These are phyloP conservation scores for Calocera cornea DNA, from an alignment of 768 basidiomycete genomes.

Conservation along the genomic window DNA sequence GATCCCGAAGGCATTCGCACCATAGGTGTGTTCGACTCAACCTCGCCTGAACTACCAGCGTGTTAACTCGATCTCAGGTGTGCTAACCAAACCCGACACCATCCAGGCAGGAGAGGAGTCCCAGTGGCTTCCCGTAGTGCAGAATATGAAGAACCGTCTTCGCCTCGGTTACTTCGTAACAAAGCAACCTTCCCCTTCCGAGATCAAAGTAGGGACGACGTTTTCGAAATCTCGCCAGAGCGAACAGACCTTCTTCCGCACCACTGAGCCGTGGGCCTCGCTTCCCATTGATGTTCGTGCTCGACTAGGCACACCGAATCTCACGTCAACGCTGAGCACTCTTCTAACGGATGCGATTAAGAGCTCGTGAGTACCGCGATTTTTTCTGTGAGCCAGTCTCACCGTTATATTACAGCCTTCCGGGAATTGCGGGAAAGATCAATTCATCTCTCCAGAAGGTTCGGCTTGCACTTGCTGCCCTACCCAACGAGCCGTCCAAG, in stretches of 20 bases:
- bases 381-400: neutral
- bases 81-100: slow-evolving; percentile 58
- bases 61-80: slow-evolving; percentile 28
- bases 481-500: slow-evolving; percentile 11
- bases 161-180: slow-evolving; percentile 53
- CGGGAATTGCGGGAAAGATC: slow-evolving; percentile 1
- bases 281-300: slow-evolving; percentile 1
- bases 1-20: slow-evolving; percentile 46
- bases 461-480: neutral
- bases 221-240: slow-evolving; percentile 25
- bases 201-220: slow-evolving; percentile 31
- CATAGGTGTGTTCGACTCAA: slow-evolving; percentile 33
- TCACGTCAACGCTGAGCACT: slow-evolving; percentile 39
- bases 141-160: slow-evolving; percentile 32
- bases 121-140: slow-evolving; percentile 40
- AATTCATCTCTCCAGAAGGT: neutral
- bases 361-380: slow-evolving; percentile 28
- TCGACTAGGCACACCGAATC: slow-evolving; percentile 43
- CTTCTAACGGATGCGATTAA: slow-evolving; percentile 43
- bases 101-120: slow-evolving; percentile 32
- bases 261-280: slow-evolving; percentile 39
- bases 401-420: slow-evolving; percentile 8
- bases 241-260: slow-evolving; percentile 36
- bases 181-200: slow-evolving; percentile 41
- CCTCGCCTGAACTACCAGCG: neutral